phyloP scores from a whole-genome alignment of 2,329 filamentous ascomycete species.

The Zelopaecilomyces penicillatus region DNA sequence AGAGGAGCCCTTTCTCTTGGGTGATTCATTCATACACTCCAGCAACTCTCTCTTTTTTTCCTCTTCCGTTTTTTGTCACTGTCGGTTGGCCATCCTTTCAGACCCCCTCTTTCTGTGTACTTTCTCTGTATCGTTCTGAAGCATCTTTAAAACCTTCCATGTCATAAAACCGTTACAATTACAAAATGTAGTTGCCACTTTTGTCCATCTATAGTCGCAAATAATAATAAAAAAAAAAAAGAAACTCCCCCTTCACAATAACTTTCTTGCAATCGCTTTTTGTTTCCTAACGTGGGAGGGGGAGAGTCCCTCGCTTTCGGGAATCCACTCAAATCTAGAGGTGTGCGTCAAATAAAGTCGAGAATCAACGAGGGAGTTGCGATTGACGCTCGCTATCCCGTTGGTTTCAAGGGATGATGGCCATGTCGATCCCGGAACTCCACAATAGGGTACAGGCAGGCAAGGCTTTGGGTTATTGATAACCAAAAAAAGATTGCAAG shows the following conservation, averaged over 20 bases:
- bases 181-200: conserved; percentile 15
- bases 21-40: too few relatives aligned
- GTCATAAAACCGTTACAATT: conserved; percentile 19
- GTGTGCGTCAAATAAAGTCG: neutral
- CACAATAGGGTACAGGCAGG: too few relatives aligned
- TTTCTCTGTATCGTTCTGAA: too few relatives aligned
- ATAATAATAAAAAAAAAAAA: conserved; percentile 10
- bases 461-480: neutral
- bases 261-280: conserved; percentile 8
- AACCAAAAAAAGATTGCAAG: conserved; percentile 3
- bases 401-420: too few relatives aligned
- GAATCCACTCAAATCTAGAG: neutral
- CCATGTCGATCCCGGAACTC: too few relatives aligned
- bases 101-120: too few relatives aligned
- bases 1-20: too few relatives aligned
- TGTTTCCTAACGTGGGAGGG: neutral
- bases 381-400: too few relatives aligned
- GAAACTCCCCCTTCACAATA: conserved; percentile 2
- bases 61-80: too few relatives aligned
- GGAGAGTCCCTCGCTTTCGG: conserved; percentile 7
- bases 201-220: conserved; percentile 15
- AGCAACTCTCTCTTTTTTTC: too few relatives aligned
- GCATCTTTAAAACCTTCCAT: neutral
- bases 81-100: too few relatives aligned
- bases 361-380: too few relatives aligned